phyloP scores from a whole-genome alignment of 805 yeast genomes.

The Metschnikowia orientalis region DNA sequence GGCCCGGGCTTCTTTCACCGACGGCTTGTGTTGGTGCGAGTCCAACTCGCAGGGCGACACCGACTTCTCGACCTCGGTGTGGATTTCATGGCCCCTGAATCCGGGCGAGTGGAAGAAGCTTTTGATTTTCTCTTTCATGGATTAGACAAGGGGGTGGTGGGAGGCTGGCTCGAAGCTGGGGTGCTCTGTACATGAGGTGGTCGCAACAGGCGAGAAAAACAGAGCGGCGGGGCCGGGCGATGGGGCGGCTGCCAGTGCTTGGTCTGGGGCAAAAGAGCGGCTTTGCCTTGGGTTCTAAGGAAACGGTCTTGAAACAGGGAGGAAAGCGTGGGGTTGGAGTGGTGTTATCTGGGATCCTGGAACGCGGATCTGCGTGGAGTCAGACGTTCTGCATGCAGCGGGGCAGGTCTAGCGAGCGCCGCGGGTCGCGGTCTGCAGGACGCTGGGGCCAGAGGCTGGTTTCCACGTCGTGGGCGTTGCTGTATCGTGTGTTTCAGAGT shows the following conservation, averaged over 20 bases:
- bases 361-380: too few species aligned
- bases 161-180: too few species aligned
- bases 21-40: neutral
- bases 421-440: neutral
- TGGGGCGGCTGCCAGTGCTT: neutral
- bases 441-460: too few species aligned
- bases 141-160: neutral
- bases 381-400: too few species aligned
- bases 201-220: neutral
- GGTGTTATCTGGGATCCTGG: constrained; percentile 2
- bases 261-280: too few species aligned
- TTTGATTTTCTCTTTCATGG: constrained; percentile 10
- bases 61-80: constrained; percentile 24
- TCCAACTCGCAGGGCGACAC: constrained; percentile 30
- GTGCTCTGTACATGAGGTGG: too few species aligned
- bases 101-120: constrained; percentile 20
- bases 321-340: constrained; percentile 1
- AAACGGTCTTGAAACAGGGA: neutral
- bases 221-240: neutral
- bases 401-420: too few species aligned
- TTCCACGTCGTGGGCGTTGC: too few species aligned
- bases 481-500: too few species aligned
- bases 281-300: too few species aligned
- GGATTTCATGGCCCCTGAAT: constrained; percentile 14
- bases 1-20: neutral